A percentile compares a stretch with the other conserved stretches of the same genome.
phyloP scores from a whole-genome alignment of 2,329 filamentous ascomycete genomes.

The Verticillium klebahnii region DNA sequence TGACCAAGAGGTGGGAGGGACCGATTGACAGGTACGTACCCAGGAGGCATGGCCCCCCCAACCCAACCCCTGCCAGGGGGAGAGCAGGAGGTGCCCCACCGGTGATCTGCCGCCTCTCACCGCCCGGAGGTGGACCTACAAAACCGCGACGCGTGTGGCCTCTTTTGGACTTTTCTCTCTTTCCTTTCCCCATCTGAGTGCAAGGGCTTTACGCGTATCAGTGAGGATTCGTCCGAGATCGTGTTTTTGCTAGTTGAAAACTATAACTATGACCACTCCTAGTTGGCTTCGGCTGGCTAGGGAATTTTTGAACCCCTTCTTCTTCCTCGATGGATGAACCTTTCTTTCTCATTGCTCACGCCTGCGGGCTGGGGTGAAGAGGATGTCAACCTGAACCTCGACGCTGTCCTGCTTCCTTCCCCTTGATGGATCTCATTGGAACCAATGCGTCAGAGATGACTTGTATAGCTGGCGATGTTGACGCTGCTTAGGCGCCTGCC shows the following conservation, averaged over 20 bases:
- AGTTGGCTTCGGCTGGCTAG: conserved; percentile 62
- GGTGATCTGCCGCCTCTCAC: conserved; percentile 6
- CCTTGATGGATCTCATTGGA: too few species aligned
- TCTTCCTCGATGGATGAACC: neutral
- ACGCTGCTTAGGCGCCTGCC: too few species aligned
- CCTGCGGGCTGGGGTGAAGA: neutral
- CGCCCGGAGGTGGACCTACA: conserved; percentile 5
- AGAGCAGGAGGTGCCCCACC: neutral
- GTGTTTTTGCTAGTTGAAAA: conserved; percentile 90
- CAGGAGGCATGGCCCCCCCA: too few species aligned
- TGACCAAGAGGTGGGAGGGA: neutral
- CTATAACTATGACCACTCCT: conserved; percentile 74
- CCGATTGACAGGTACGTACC: neutral
- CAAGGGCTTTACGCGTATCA: conserved; percentile 77
- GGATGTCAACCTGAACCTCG: neutral
- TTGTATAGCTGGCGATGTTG: too few species aligned
- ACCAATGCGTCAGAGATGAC: too few species aligned
- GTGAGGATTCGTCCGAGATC: conserved; percentile 85
- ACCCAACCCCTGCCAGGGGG: neutral
- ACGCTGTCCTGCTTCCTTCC: too few species aligned
- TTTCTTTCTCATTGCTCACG: neutral
- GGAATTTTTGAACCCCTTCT: conserved; percentile 70
- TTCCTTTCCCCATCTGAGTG: conserved; percentile 56
- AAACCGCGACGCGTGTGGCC: conserved; percentile 4
- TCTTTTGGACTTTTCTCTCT: conserved; percentile 18